Conservation (phyloP, 2,329 filamentous ascomycete genomes). For the Dactylellina cionopaga region DNA sequence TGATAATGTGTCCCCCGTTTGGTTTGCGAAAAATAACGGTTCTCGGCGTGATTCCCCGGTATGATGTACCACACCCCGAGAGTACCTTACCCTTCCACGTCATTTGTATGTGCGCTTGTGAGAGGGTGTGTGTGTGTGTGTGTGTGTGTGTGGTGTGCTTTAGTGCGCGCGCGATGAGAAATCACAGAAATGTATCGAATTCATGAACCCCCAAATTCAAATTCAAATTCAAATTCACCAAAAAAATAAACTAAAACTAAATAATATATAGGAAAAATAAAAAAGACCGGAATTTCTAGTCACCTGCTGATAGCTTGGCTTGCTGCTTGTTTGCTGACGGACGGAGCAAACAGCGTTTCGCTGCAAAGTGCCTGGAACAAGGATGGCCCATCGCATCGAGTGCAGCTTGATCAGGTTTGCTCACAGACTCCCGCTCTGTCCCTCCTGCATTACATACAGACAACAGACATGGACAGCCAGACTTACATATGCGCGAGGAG, state of each 20-base stretch:
- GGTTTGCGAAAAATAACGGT: neutral
- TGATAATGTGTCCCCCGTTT: neutral
- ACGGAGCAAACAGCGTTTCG: slow-evolving; percentile 49
- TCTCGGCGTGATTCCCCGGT: slow-evolving; percentile 22
- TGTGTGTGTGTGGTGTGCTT: no score
- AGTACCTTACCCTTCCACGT: slow-evolving; percentile 32
- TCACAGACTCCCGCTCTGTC: slow-evolving; percentile 41
- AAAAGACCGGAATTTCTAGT: no score
- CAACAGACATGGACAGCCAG: neutral
- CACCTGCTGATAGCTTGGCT: no score
- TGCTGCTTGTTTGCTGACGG: no score
- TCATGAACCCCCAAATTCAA: slow-evolving; percentile 36
- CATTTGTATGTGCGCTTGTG: slow-evolving; percentile 27
- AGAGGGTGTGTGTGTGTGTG: no score
- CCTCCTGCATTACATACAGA: slow-evolving; percentile 27
- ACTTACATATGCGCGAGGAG: slow-evolving; percentile 18
- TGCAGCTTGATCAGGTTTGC: slow-evolving; percentile 35
- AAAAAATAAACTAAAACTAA: no score
- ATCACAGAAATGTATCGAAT: slow-evolving; percentile 37
- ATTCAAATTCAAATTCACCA: no score
- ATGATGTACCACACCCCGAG: neutral
- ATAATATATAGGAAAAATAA: no score
- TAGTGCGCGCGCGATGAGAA: no score
- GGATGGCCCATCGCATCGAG: slow-evolving; percentile 33
- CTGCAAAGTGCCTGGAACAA: slow-evolving; percentile 30